Evolutionary conservation across 202 grass and related monocot genomes (phyloP), one percentile per base, ranked within the genome.

Genomic region (Sporobolus alterniflorus): DNA sequence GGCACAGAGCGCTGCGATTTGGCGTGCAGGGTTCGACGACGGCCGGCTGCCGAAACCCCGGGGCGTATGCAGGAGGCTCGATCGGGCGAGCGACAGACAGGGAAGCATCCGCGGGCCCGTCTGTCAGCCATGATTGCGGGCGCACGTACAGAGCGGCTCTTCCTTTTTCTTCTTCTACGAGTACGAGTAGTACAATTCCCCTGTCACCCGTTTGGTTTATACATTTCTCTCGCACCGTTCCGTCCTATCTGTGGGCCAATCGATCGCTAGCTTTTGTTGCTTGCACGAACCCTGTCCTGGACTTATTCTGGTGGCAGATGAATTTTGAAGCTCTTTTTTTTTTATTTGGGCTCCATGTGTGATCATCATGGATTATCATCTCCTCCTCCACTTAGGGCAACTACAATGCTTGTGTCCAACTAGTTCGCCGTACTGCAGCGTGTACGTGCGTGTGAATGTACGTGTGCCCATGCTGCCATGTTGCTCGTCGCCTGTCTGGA

Each of bases 311-410:
- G 24, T 61, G 1, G 1, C 14, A 8, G 7, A 17, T 36, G 73
- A 67, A 13, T 76, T 20, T 24, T 46, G 26, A 13, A n/a, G 15
- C 8, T 39, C 16, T 20, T 14, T 13, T 59, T 10, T 6, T 25
- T 20, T 3, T 13, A 31, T 41, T 6, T 3, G n/a, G 13, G n/a
- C 66, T 11, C 11, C 15, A 74, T 73, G 61, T 80, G 86, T 11
- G 75, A 67, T 33, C 75, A 88, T 88, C 69, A 88, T 84, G 26
- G n/a, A n/a, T n/a, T n/a, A n/a, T n/a, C n/a, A n/a, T n/a, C n/a
- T n/a, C n/a, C n/a, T n/a, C n/a, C n/a, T n/a, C n/a, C n/a, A n/a
- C n/a, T n/a, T n/a, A n/a, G n/a, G n/a, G n/a, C n/a, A n/a, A n/a
- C n/a, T n/a, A n/a, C n/a, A n/a, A n/a, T n/a, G n/a, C n/a, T n/a